Percentiles rank a stretch among this genome's conserved stretches.
Evolutionary conservation across 2,329 filamentous ascomycete genomes (phyloP).

Genomic region (Ceratocystis huliohia): DNA sequence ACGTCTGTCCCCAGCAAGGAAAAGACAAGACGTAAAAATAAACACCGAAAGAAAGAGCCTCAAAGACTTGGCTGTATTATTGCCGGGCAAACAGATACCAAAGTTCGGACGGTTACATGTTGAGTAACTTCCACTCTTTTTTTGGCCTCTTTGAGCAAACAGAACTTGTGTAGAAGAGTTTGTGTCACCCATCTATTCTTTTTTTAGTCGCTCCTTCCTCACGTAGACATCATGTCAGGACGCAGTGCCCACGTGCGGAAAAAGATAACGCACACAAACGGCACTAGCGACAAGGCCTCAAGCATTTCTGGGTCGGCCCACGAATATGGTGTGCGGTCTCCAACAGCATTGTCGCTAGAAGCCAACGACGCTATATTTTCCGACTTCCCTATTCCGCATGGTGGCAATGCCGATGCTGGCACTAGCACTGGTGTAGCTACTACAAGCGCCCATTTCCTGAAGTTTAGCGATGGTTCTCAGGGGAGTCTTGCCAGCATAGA

Average conservation of each 20-base stretch:
- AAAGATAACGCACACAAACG: constrained; percentile 39
- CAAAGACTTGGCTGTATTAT: background rate
- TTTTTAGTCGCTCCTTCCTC: background rate
- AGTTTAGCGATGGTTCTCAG: constrained; percentile 32
- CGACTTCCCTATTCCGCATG: constrained; percentile 31
- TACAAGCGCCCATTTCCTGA: constrained; percentile 34
- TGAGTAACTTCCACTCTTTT: background rate
- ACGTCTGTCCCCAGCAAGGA: background rate
- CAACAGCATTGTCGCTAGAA: constrained; percentile 31
- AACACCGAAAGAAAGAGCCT: background rate
- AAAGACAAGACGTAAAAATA: background rate
- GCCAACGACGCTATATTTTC: constrained; percentile 30
- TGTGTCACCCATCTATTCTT: background rate
- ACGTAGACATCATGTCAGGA: constrained; percentile 37
- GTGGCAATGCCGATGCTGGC: constrained; percentile 22
- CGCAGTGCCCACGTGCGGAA: constrained; percentile 47
- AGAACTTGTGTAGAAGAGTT: background rate
- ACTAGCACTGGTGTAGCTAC: constrained; percentile 31
- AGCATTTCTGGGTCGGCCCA: constrained; percentile 20
- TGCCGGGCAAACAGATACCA: background rate
- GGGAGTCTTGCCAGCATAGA: constrained; percentile 28
- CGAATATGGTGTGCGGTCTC: constrained; percentile 27
- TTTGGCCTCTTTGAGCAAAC: no score
- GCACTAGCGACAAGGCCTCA: constrained; percentile 27
- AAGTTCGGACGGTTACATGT: background rate